phyloP scores from a whole-genome alignment of 2,329 filamentous ascomycete species.

The Fusarium denticulatum region DNA sequence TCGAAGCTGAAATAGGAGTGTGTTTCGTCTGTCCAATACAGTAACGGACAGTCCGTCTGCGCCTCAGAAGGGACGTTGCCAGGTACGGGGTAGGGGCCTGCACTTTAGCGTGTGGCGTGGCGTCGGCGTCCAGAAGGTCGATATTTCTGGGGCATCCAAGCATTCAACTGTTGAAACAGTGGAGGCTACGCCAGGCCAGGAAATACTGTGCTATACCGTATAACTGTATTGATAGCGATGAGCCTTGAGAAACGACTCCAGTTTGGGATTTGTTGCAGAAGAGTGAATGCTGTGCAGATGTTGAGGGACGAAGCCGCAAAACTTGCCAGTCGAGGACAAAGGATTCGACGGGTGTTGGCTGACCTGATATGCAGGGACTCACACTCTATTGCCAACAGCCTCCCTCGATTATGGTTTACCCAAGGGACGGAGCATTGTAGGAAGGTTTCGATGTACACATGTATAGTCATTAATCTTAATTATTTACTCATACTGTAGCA shows the following conservation, averaged over 20 bases:
- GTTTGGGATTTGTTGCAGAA: neutral
- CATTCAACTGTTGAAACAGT: constrained; percentile 25
- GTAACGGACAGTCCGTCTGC: constrained; percentile 31
- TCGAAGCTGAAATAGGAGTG: constrained; percentile 41
- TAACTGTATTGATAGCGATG: neutral
- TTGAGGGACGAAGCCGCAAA: neutral
- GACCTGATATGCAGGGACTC: constrained; percentile 20
- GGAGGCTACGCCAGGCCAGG: constrained; percentile 7
- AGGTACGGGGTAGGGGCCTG: constrained; percentile 31
- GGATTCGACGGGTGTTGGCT: neutral
- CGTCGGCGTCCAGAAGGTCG: constrained; percentile 33
- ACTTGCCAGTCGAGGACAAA: constrained; percentile 1
- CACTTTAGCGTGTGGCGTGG: constrained; percentile 36
- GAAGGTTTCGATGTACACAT: neutral
- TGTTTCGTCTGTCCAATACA: constrained; percentile 16
- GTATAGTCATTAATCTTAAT: neutral
- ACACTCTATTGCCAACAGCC: neutral
- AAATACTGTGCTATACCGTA: constrained; percentile 9
- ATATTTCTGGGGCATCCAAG: constrained; percentile 35
- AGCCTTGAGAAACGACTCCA: neutral
- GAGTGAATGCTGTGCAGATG: neutral
- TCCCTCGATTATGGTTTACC: neutral
- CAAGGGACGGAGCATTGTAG: neutral
- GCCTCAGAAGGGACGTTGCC: constrained; percentile 39
- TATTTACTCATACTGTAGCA: constrained; percentile 32